Percentiles rank a stretch among this genome's conserved stretches.
These are phyloP conservation scores for Cnidoscolus chayamansa DNA, from an alignment of 441 rosid genomes.

Conservation along the genomic window DNA sequence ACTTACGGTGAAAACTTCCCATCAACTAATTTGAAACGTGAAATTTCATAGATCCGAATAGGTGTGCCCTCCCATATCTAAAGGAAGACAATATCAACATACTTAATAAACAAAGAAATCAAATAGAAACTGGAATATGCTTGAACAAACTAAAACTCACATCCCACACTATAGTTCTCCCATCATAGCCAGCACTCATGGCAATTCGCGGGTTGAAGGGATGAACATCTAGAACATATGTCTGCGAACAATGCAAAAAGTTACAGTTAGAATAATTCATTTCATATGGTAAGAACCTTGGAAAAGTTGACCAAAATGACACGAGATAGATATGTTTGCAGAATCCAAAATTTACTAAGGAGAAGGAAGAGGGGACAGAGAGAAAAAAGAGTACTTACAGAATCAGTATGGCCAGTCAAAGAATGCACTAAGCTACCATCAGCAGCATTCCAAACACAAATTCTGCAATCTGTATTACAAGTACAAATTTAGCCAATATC, in stretches of 20 bases:
- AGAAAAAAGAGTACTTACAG: conserved; percentile 54
- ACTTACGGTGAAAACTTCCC: conserved; percentile 99
- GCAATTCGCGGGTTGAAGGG: conserved; percentile 99
- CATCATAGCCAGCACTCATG: conserved; percentile 99
- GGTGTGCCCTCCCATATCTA: conserved; percentile 99
- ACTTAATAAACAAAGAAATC: conserved; percentile 25
- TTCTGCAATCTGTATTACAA: conserved; percentile 84
- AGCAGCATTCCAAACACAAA: conserved; percentile 99
- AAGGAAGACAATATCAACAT: conserved; percentile 27
- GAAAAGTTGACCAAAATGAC: neutral
- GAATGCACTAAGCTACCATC: conserved; percentile 97
- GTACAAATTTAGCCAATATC: conserved; percentile 19
- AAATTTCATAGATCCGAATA: conserved; percentile 80
- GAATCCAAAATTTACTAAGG: neutral
- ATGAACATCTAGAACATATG: conserved; percentile 98
- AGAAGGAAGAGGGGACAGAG: neutral
- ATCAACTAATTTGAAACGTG: conserved; percentile 89
- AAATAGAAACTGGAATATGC: conserved; percentile 16
- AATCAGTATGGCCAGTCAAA: conserved; percentile 91
- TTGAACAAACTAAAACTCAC: conserved; percentile 56
- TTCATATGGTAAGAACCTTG: neutral
- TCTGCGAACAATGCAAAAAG: conserved; percentile 45
- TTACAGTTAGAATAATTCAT: neutral
- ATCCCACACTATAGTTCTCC: conserved; percentile 97
- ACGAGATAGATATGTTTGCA: neutral